Conservation (phyloP, 208 protist species). For the Trypanosoma platydactyli region DNA sequence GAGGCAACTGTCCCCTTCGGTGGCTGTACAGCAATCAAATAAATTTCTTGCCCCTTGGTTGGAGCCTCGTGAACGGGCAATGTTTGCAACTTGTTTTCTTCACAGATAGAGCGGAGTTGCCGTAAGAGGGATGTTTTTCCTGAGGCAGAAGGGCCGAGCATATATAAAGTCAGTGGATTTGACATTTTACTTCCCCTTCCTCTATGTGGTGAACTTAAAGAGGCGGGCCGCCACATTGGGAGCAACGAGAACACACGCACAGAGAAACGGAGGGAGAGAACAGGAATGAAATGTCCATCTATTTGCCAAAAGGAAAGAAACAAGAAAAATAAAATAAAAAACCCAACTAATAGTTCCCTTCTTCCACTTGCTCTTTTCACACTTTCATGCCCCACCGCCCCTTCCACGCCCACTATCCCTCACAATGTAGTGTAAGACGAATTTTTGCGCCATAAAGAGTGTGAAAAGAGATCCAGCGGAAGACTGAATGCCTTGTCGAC, state of each 20-base stretch:
- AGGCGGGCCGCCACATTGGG: neutral
- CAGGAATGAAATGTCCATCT: neutral
- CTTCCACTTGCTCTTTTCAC: neutral
- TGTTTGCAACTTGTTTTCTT: slow-evolving; percentile 24
- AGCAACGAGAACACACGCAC: neutral
- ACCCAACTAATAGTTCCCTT: neutral
- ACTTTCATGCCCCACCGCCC: neutral
- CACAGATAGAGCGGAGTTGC: slow-evolving; percentile 43
- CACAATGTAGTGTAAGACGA: neutral
- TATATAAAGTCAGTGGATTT: slow-evolving; percentile 37
- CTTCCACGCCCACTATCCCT: neutral
- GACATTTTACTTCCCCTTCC: slow-evolving; percentile 16
- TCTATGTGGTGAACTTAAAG: neutral
- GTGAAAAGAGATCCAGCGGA: slow-evolving; percentile 21
- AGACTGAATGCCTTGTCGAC: slow-evolving; percentile 46
- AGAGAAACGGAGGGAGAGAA: neutral
- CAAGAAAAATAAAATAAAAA: neutral
- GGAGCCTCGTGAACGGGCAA: slow-evolving; percentile 34
- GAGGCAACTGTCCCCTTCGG: slow-evolving; percentile 4
- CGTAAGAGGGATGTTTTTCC: slow-evolving; percentile 76
- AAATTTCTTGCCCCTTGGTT: slow-evolving; percentile 74
- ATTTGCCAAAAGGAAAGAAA: neutral
- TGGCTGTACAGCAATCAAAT: slow-evolving; percentile 27
- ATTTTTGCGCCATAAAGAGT: neutral
- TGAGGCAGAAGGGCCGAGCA: slow-evolving; percentile 59